Evolutionary conservation across 2,329 filamentous ascomycete species (phyloP).

Genomic region (Fusarium fracticaudum): DNA sequence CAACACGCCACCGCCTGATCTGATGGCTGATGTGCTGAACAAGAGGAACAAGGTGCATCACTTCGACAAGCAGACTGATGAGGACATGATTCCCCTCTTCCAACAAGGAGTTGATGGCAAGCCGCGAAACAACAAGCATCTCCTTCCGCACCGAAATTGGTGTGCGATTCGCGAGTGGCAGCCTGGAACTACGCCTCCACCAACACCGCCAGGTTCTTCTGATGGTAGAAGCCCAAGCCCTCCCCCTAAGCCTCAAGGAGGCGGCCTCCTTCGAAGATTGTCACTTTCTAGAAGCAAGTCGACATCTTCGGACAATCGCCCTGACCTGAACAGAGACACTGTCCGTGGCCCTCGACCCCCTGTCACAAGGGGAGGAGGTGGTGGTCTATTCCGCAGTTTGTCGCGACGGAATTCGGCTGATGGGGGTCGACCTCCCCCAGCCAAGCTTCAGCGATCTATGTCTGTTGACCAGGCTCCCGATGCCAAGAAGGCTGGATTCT

Average conservation of each 20-base stretch:
- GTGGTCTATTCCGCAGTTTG: constrained; percentile 58
- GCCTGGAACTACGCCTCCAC: constrained; percentile 78
- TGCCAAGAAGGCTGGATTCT: constrained; percentile 53
- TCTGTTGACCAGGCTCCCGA: constrained; percentile 66
- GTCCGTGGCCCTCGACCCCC: constrained; percentile 59
- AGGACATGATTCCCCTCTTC: constrained; percentile 96
- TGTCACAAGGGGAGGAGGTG: constrained; percentile 52
- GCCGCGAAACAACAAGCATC: constrained; percentile 86
- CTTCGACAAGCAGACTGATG: constrained; percentile 81
- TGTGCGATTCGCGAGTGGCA: constrained; percentile 89
- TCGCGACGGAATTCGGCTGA: constrained; percentile 47
- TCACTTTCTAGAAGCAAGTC: constrained; percentile 52
- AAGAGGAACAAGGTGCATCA: constrained; percentile 86
- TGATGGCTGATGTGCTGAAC: constrained; percentile 92
- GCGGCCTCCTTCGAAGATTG: constrained; percentile 57
- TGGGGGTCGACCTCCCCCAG: constrained; percentile 48
- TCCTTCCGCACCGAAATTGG: constrained; percentile 93
- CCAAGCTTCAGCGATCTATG: constrained; percentile 64
- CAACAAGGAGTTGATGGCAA: constrained; percentile 88
- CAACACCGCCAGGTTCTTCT: constrained; percentile 68
- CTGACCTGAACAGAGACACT: constrained; percentile 51
- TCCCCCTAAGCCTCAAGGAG: constrained; percentile 44
- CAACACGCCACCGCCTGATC: constrained; percentile 86
- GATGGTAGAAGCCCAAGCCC: constrained; percentile 55
- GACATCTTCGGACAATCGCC: constrained; percentile 48